Evolutionary conservation across 108 stramenopile species (phyloP), one percentile per base, ranked within the genome.

Genomic region (Stephanodiscus triporus): DNA sequence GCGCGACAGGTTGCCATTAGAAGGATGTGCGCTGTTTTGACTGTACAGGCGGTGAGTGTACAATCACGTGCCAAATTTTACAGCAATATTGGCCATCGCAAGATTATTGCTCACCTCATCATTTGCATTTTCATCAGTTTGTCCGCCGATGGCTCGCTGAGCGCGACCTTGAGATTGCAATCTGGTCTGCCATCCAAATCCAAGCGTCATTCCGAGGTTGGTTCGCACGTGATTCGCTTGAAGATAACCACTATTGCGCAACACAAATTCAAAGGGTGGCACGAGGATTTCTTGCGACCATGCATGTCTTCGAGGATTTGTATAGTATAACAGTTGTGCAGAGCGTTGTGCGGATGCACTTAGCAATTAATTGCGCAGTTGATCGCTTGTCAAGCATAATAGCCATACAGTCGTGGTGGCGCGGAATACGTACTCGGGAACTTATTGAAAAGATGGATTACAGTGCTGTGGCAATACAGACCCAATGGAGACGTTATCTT

Each of bases 141-240:
- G 68, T 82, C 30, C 88, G 93, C 59, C 70, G 91, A 56, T 95
- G 93, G 93, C 76, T 76, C 45, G 85, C 86, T 26, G 93, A 91
- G 66, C 79, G 82, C 42, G 60, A 78, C 23, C 62, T 77, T 42
- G 89, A 86, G 49, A 72, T 73, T 69, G 71, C 83, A 47, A 80
- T 72, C 17, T 66, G 78, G 63, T 80, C 89, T 27, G 86, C 86
- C 5, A 80, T 63, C 16, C 76, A 78, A 50, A 87, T 94, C n/a
- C 90, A 91, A 73, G 75, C 76, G 6, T 72, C 69, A 17, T 88
- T 82, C 59, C 84, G 93, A 34, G 90, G 91, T n/a, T 88, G 82
- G 78, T 63, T 81, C 29, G 86, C 70, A n/a, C 86, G 87, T 26
- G 81, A 89, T 27, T 65, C 77, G 37, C 47, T 89, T 20, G 82